Conservation (phyloP, 192 early-diverging fungal species). For the Backusella sp. region DNA sequence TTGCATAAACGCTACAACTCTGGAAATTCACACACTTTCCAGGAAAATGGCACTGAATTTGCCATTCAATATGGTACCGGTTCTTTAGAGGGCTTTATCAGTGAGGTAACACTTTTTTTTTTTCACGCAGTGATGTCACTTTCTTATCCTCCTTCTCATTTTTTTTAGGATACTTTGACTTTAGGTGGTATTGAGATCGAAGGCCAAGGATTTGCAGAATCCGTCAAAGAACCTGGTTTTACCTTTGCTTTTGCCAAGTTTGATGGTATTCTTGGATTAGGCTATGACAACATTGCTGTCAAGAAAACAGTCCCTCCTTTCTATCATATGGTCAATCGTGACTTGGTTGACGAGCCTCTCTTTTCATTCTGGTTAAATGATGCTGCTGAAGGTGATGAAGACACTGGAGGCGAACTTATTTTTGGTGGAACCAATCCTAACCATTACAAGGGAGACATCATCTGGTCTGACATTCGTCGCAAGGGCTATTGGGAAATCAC, state of each 20-base stretch:
- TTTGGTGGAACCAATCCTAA: constrained; percentile 83
- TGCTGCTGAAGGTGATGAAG: constrained; percentile 55
- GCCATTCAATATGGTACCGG: constrained; percentile 94
- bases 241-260: constrained; percentile 94
- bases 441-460: constrained; percentile 69
- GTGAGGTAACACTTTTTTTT: constrained; percentile 47
- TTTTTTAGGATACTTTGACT: constrained; percentile 62
- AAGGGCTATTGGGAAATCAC: constrained; percentile 99
- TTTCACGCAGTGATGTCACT: neutral
- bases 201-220: constrained; percentile 89
- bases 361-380: constrained; percentile 90
- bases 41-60: constrained; percentile 92
- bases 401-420: constrained; percentile 78
- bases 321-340: constrained; percentile 86
- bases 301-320: constrained; percentile 91
- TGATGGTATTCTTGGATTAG: constrained; percentile 96
- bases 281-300: constrained; percentile 89
- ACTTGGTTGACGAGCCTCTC: constrained; percentile 78
- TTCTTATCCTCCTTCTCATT: constrained; percentile 4
- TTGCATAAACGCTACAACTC: constrained; percentile 90
- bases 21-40: constrained; percentile 71
- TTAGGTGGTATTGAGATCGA: constrained; percentile 74
- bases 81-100: constrained; percentile 94
- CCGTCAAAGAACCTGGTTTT: constrained; percentile 92
- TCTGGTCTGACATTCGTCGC: constrained; percentile 84